phyloP scores from a whole-genome alignment of 2,329 filamentous ascomycete species.

The Botryosphaeria agaves region DNA sequence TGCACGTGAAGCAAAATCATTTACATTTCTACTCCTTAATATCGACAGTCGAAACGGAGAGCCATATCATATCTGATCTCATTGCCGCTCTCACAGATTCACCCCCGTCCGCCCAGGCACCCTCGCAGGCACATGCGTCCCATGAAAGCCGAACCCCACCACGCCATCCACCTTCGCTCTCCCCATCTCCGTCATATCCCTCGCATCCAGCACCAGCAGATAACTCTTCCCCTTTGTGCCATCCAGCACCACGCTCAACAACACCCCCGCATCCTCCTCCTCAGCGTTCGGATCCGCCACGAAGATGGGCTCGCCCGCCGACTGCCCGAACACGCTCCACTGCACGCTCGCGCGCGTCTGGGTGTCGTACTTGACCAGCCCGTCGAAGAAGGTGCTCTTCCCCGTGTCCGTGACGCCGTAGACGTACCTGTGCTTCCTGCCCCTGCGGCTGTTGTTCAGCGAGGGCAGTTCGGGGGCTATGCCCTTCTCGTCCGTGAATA shows the following conservation, averaged over 20 bases:
- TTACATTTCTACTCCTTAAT: no score
- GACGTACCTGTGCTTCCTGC: conserved; percentile 39
- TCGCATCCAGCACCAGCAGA: conserved; percentile 46
- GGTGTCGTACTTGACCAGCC: conserved; percentile 48
- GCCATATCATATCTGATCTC: no score
- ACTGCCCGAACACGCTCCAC: conserved; percentile 44
- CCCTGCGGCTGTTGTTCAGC: conserved; percentile 41
- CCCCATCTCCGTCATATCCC: conserved; percentile 44
- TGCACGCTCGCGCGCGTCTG: conserved; percentile 31
- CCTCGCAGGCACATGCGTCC: conserved; percentile 25
- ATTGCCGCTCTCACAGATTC: no score
- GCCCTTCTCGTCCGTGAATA: background rate
- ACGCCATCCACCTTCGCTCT: conserved; percentile 44
- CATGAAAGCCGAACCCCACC: conserved; percentile 50
- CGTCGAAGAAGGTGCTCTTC: conserved; percentile 42
- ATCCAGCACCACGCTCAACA: conserved; percentile 48
- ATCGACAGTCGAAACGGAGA: no score
- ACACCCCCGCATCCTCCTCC: conserved; percentile 44
- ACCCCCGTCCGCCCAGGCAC: background rate
- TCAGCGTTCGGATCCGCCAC: conserved; percentile 31
- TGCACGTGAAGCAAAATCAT: no score
- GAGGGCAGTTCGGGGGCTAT: conserved; percentile 23
- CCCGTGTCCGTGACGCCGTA: conserved; percentile 42
- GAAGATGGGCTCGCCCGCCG: conserved; percentile 54
- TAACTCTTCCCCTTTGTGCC: conserved; percentile 42